Base-by-base conservation (phyloP, 2,329 filamentous ascomycete genomes). In the Dichotomopilus funicola region DNA sequence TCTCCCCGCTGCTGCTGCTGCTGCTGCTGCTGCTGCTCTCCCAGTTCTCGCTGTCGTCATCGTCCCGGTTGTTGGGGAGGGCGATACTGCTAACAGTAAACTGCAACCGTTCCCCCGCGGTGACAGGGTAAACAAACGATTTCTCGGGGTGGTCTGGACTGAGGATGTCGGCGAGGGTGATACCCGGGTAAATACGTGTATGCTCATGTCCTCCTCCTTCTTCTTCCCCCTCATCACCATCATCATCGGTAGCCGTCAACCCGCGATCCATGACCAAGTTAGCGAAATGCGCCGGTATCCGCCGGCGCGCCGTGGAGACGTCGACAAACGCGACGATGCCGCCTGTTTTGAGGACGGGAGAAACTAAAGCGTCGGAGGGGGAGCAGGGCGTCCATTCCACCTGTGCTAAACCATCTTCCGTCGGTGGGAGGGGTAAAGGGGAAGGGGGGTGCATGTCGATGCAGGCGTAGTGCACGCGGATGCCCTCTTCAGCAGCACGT, bases 391-490 rank as follows among this genome's bases (percentile, higher is more conserved):
- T 27, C 54, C 53, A 53, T 12, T 9, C 35, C 7, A 45, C 13
- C 2, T n/a, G 5, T n/a, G 48, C 27, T 3, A 33, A n/a, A 11
- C 19, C 19, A 2, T 13, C 9, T 1, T 48, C 34, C 10, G 19
- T 35, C 11, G 31, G 13, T 27, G 19, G 19, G 19, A 27, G 19
- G 19, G 19, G 19, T 27, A 27, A 27, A 27, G 19, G 19, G 19
- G 19, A 27, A 38, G 13, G 6, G 1, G 27, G 10, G 4, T 49
- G 53, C 13, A 52, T 49, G 51, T 52, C 56, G 52, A 62, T 58
- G 50, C 61, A 63, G 3, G 41, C 61, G 41, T 59, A 59, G 43
- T 63, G 61, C 4, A 63, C 55, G 35, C 61, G 58, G 35, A 63
- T 61, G 38, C 58, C 60, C 46, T 63, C 60, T 5, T 56, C 42